phyloP scores from a whole-genome alignment of 2,329 filamentous ascomycete species.

The Claviceps capensis region DNA sequence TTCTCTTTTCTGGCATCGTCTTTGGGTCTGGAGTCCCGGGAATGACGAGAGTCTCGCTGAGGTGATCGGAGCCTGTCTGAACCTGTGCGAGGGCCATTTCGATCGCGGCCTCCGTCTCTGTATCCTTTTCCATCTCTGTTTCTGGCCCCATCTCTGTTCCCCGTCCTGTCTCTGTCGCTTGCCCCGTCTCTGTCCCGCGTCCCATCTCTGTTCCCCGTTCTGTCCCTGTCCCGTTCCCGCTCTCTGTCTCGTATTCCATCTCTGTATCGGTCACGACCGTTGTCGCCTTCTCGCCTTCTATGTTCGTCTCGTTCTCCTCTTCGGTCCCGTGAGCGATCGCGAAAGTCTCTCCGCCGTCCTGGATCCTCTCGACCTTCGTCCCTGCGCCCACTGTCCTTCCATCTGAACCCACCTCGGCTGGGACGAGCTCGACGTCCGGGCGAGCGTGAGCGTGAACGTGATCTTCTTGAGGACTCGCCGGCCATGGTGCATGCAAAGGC shows the following conservation, averaged over 20 bases:
- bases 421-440: slow-evolving; percentile 13
- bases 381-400: slow-evolving; percentile 42
- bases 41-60: slow-evolving; percentile 13
- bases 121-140: slow-evolving; percentile 10
- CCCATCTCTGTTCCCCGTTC: slow-evolving; percentile 14
- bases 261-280: slow-evolving; percentile 19
- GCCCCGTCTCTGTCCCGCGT: slow-evolving; percentile 17
- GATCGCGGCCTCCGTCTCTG: slow-evolving; percentile 15
- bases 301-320: slow-evolving; percentile 16
- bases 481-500: slow-evolving; percentile 9
- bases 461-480: slow-evolving; percentile 12
- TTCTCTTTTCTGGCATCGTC: slow-evolving; percentile 19
- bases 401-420: slow-evolving; percentile 37
- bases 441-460: slow-evolving; percentile 16
- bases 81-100: slow-evolving; percentile 5
- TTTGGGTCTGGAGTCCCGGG: slow-evolving; percentile 21
- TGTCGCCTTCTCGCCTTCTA: slow-evolving; percentile 10
- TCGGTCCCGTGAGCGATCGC: slow-evolving; percentile 25
- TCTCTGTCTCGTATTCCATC: slow-evolving; percentile 15
- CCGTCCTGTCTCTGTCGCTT: slow-evolving; percentile 10
- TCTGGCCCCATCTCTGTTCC: slow-evolving; percentile 17
- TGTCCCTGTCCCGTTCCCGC: slow-evolving; percentile 15
- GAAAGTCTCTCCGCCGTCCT: slow-evolving; percentile 30
- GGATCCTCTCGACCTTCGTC: slow-evolving; percentile 22
- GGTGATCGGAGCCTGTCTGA: slow-evolving; percentile 9